A percentile compares a stretch with the other conserved stretches of the same genome.
These are phyloP conservation scores for Amaranthus tricolor DNA, from an alignment of 179 eudicot species.

Conservation along the genomic window DNA sequence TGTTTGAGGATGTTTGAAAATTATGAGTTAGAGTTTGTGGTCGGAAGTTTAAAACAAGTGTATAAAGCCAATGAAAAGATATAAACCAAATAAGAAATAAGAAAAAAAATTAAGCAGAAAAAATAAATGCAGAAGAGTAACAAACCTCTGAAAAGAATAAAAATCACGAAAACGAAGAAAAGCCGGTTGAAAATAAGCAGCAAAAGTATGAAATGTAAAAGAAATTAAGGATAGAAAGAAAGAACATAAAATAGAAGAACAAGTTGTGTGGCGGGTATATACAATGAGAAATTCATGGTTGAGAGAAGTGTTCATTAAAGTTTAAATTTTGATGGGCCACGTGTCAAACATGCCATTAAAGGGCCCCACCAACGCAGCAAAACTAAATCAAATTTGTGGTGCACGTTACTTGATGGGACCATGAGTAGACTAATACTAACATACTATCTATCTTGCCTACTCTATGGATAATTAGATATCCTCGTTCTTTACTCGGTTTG, in stretches of 20 bases:
- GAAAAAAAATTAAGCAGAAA: neutral
- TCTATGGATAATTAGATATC: no score
- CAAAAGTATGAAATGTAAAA: neutral
- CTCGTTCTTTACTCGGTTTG: no score
- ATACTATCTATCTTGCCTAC: no score
- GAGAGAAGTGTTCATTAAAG: constrained; percentile 34
- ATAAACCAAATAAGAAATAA: neutral
- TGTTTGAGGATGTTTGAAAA: no score
- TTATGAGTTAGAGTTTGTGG: no score
- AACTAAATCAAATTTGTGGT: constrained; percentile 19
- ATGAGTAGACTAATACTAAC: no score
- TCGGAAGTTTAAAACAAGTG: no score
- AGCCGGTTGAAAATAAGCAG: constrained; percentile 14
- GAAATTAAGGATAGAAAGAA: neutral
- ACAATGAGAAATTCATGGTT: constrained; percentile 29
- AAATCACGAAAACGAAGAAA: constrained; percentile 12
- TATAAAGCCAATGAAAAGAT: no score
- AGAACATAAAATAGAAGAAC: neutral
- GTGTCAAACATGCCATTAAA: neutral
- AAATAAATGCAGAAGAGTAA: neutral
- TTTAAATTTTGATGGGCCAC: constrained; percentile 25
- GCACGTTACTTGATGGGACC: neutral
- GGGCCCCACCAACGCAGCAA: neutral
- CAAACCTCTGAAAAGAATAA: constrained; percentile 15
- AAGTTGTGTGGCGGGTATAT: neutral